Conservation (phyloP, 768 basidiomycete species). For the Sarcodon aspratus region DNA sequence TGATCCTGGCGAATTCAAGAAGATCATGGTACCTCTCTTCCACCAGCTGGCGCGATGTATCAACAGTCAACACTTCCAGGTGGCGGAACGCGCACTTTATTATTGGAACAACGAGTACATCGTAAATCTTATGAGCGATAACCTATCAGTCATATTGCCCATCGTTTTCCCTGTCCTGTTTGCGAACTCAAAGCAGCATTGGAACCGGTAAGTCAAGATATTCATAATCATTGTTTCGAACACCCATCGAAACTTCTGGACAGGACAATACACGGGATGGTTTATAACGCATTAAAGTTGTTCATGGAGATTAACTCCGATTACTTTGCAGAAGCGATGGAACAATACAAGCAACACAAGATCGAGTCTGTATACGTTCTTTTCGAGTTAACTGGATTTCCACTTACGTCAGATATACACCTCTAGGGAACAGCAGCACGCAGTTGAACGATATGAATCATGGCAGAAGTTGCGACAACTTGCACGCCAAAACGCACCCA, state of each 20-base stretch:
- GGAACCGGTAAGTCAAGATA: constrained; percentile 74
- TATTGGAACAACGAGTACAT: constrained; percentile 99
- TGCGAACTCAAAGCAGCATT: constrained; percentile 92
- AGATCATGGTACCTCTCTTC: constrained; percentile 89
- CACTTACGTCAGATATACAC: background rate
- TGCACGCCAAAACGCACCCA: constrained; percentile 54
- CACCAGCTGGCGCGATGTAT: constrained; percentile 93
- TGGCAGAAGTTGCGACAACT: constrained; percentile 81
- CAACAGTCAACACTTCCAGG: constrained; percentile 99
- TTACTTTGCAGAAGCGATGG: constrained; percentile 87
- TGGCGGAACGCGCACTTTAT: constrained; percentile 90
- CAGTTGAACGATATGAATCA: constrained; percentile 73
- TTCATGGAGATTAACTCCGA: constrained; percentile 99
- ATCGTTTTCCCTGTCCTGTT: constrained; percentile 97
- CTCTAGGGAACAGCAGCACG: constrained; percentile 76
- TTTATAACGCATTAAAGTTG: constrained; percentile 94
- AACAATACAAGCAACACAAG: constrained; percentile 84
- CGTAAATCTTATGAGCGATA: constrained; percentile 98
- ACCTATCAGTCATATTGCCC: constrained; percentile 77
- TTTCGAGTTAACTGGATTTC: background rate
- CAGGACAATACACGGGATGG: constrained; percentile 98
- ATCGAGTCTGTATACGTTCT: constrained; percentile 50
- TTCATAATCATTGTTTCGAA: background rate
- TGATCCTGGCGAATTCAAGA: constrained; percentile 91
- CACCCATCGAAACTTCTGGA: constrained; percentile 4